These are phyloP conservation scores for Leccinellum albellum DNA, from an alignment of 768 basidiomycete species.

Conservation along the genomic window DNA sequence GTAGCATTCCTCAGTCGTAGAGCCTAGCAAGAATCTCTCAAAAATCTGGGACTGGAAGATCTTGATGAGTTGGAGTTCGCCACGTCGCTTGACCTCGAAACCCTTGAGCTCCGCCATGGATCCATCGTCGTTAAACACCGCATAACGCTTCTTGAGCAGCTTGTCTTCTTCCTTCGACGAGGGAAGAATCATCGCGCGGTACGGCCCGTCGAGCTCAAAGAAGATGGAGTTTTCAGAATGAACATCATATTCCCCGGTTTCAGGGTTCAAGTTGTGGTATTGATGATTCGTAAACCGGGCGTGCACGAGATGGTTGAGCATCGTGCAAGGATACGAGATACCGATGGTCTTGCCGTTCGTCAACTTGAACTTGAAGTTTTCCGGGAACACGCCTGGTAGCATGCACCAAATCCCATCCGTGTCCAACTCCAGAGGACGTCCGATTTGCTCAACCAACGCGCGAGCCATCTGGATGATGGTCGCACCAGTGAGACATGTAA, in stretches of 20 bases:
- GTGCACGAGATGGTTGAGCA: conserved; percentile 98
- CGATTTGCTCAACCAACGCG: conserved; percentile 94
- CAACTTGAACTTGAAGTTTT: conserved; percentile 95
- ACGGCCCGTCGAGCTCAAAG: conserved; percentile 98
- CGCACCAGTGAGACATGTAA: conserved; percentile 96
- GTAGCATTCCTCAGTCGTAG: conserved; percentile 94
- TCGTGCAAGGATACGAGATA: conserved; percentile 97
- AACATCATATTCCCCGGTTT: conserved; percentile 78
- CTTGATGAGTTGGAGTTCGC: conserved; percentile 97
- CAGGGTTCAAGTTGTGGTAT: conserved; percentile 88
- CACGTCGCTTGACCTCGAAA: conserved; percentile 97
- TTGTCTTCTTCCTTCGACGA: conserved; percentile 99
- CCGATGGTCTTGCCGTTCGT: conserved; percentile 79
- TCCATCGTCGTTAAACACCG: conserved; percentile 97
- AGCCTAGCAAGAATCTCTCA: conserved; percentile 92
- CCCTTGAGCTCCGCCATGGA: conserved; percentile 97
- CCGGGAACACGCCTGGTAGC: conserved; percentile 96
- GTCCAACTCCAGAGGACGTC: conserved; percentile 93
- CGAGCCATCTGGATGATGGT: conserved; percentile 99
- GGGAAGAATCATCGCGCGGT: conserved; percentile 98
- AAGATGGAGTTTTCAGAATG: conserved; percentile 98
- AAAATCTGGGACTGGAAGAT: conserved; percentile 99
- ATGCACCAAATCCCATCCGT: conserved; percentile 99
- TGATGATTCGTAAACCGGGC: conserved; percentile 96
- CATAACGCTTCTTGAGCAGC: conserved; percentile 95